phyloP scores from a whole-genome alignment of 2,329 filamentous ascomycete species.

The Pseudogymnoascus destructans region DNA sequence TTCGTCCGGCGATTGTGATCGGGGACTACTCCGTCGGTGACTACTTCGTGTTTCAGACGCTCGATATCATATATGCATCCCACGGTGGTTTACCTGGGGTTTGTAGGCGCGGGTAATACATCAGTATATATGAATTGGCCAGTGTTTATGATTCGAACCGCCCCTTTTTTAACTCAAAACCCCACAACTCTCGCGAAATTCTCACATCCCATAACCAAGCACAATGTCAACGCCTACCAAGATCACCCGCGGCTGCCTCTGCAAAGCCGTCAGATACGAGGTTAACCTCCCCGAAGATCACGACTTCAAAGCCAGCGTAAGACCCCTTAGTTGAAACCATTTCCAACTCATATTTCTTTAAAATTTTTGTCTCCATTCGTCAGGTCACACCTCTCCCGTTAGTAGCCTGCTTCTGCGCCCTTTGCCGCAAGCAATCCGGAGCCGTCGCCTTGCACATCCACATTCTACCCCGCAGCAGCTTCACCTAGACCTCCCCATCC shows the following conservation, averaged over 20 bases:
- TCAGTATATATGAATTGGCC: neutral
- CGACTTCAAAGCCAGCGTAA: conserved; percentile 30
- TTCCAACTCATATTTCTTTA: no score
- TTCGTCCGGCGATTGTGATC: neutral
- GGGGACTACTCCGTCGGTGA: neutral
- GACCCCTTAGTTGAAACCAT: no score
- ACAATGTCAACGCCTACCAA: conserved; percentile 23
- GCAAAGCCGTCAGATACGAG: conserved; percentile 35
- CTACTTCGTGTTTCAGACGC: neutral
- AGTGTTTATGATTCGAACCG: neutral
- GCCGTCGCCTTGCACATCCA: conserved; percentile 33
- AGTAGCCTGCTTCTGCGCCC: conserved; percentile 40
- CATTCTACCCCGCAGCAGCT: conserved; percentile 25
- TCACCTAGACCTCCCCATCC: conserved; percentile 24
- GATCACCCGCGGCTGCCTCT: conserved; percentile 40
- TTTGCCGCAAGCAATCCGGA: conserved; percentile 40
- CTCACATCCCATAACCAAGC: neutral
- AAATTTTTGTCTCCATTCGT: no score
- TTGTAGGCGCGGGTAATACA: neutral
- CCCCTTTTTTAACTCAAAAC: neutral
- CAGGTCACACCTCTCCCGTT: conserved; percentile 24
- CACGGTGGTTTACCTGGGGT: neutral
- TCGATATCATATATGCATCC: neutral
- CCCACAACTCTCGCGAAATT: neutral
- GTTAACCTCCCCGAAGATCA: conserved; percentile 34